Conservation (phyloP, 2,329 filamentous ascomycete genomes). For the Pseudohalonectria lignicola region DNA sequence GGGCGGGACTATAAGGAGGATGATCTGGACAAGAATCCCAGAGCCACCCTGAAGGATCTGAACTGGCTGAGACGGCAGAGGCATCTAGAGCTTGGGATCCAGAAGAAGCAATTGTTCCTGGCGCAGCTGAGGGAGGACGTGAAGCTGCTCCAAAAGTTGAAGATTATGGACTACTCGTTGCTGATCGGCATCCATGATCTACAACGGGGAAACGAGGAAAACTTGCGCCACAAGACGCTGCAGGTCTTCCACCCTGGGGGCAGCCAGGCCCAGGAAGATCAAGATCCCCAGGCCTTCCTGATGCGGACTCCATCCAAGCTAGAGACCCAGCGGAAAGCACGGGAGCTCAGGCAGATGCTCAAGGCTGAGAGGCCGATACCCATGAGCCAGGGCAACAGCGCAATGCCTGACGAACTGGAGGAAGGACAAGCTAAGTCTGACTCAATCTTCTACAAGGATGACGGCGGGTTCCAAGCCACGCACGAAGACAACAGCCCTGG, state of each 20-base stretch:
- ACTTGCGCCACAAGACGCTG: slow-evolving; percentile 77
- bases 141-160: slow-evolving; percentile 69
- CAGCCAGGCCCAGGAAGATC: slow-evolving; percentile 39
- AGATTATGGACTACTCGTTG: slow-evolving; percentile 98
- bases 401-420: slow-evolving; percentile 84
- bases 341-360: slow-evolving; percentile 84
- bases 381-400: slow-evolving; percentile 69
- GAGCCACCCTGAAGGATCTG: slow-evolving; percentile 89
- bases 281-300: slow-evolving; percentile 50
- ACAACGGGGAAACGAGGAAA: slow-evolving; percentile 86
- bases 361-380: slow-evolving; percentile 89
- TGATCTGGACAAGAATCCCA: slow-evolving; percentile 75
- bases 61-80: slow-evolving; percentile 88
- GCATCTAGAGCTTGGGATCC: slow-evolving; percentile 76
- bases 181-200: slow-evolving; percentile 90
- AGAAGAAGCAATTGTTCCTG: slow-evolving; percentile 80
- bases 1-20: slow-evolving; percentile 88
- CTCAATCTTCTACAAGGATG: slow-evolving; percentile 85
- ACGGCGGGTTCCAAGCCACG: slow-evolving; percentile 86
- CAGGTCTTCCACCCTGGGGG: slow-evolving; percentile 90
- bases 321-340: slow-evolving; percentile 82
- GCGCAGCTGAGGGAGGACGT: slow-evolving; percentile 86
- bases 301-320: slow-evolving; percentile 87
- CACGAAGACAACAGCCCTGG: slow-evolving; percentile 78
- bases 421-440: slow-evolving; percentile 56